A percentile compares a stretch with the other conserved stretches of the same genome.
These are phyloP conservation scores for Penicillium riverlandense DNA, from an alignment of 495 filamentous ascomycete species.

Conservation along the genomic window DNA sequence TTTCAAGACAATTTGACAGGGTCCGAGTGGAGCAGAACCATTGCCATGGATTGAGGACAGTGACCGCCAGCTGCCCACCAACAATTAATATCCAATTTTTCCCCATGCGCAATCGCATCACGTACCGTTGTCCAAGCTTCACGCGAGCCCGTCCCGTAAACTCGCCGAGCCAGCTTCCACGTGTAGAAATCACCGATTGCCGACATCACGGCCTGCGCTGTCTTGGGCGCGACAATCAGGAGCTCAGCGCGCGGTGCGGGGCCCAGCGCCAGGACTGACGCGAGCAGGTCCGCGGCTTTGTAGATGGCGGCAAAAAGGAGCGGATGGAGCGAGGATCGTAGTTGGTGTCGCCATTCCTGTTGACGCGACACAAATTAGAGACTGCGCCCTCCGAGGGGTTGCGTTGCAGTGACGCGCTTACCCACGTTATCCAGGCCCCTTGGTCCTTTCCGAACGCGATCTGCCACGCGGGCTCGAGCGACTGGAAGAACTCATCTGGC, in stretches of 20 bases:
- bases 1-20: constrained; percentile 90
- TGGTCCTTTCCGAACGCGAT: constrained; percentile 70
- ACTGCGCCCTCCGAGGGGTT: not conserved
- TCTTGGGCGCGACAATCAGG: constrained; percentile 64
- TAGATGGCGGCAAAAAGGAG: constrained; percentile 76
- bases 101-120: constrained; percentile 1
- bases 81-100: constrained; percentile 1
- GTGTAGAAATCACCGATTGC: constrained; percentile 81
- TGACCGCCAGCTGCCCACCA: constrained; percentile 47
- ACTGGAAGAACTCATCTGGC: constrained; percentile 98
- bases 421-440: constrained; percentile 95
- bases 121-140: constrained; percentile 64
- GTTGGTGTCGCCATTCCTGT: constrained; percentile 88
- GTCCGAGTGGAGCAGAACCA: constrained; percentile 94
- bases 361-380: not conserved
- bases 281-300: constrained; percentile 46
- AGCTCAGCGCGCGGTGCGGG: constrained; percentile 49
- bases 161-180: constrained; percentile 67
- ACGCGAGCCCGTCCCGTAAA: constrained; percentile 61
- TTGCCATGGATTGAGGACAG: constrained; percentile 84
- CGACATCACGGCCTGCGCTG: constrained; percentile 69
- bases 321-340: constrained; percentile 91
- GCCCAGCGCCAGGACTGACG: constrained; percentile 41
- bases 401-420: constrained; percentile 31
- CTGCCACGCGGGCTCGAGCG: constrained; percentile 91